A percentile compares a stretch with the other conserved stretches of the same genome.
phyloP scores from a whole-genome alignment of 225 moss, liverwort and hornwort genomes.

The Asterella californica region DNA sequence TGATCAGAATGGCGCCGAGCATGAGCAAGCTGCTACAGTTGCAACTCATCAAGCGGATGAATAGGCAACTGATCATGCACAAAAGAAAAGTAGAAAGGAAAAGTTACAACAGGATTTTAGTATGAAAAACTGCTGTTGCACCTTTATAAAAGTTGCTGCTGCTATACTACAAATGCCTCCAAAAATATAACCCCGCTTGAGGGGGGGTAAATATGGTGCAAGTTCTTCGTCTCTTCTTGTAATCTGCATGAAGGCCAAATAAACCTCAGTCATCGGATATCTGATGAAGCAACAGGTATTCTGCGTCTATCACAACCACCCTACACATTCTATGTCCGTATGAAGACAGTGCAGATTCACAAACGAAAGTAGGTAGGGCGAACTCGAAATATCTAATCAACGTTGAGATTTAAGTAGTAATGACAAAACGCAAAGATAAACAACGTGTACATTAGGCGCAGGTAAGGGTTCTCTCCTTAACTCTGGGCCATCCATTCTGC shows the following conservation, averaged over 20 bases:
- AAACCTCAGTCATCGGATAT: background rate
- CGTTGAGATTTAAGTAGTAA: too few relatives aligned
- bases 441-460: too few relatives aligned
- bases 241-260: conserved; percentile 45
- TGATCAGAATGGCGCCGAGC: background rate
- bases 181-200: conserved; percentile 93
- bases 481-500: too few relatives aligned
- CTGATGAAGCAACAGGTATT: background rate
- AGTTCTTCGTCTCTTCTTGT: conserved; percentile 95
- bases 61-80: background rate
- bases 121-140: conserved; percentile 4
- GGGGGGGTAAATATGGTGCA: conserved; percentile 76
- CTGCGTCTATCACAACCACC: background rate
- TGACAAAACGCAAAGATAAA: too few relatives aligned
- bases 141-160: conserved; percentile 93
- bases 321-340: background rate
- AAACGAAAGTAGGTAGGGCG: too few relatives aligned
- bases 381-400: too few relatives aligned
- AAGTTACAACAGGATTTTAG: background rate
- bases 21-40: background rate
- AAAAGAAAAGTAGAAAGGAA: background rate
- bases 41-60: background rate
- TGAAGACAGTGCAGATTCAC: background rate
- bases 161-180: conserved; percentile 97
- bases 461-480: too few relatives aligned